phyloP scores from a whole-genome alignment of 1,284 basidiomycete genomes.

The Ceratobasidium sp. region DNA sequence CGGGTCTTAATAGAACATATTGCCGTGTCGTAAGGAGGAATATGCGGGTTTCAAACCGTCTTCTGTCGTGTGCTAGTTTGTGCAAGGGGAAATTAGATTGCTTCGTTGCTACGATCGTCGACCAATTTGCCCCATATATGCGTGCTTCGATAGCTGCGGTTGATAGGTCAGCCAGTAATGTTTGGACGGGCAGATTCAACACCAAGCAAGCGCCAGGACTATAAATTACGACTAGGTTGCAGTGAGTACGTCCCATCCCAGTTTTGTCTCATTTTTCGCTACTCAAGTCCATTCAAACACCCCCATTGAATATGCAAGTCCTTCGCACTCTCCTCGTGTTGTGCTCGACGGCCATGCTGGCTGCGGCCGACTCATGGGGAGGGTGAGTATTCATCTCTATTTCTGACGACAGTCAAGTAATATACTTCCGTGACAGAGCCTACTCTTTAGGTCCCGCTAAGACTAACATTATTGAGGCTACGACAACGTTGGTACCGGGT shows the following conservation, averaged over 20 bases:
- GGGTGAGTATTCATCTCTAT: conserved; percentile 10
- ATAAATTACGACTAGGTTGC: neutral
- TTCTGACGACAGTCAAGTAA: neutral
- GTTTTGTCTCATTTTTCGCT: neutral
- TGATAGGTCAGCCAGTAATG: neutral
- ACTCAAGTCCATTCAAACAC: neutral
- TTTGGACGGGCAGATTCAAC: neutral
- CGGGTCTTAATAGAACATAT: neutral
- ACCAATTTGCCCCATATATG: neutral
- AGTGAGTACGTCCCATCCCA: neutral
- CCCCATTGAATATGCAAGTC: conserved; percentile 9
- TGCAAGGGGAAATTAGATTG: neutral
- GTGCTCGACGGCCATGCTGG: conserved; percentile 31
- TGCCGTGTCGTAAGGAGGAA: neutral
- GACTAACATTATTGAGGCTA: conserved; percentile 39
- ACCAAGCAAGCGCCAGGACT: neutral
- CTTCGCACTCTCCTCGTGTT: conserved; percentile 18
- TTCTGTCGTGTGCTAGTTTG: neutral
- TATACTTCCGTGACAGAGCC: conserved; percentile 8
- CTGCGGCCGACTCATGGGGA: conserved; percentile 45
- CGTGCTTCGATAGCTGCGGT: neutral
- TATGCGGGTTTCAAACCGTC: neutral
- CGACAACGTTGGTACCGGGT: conserved; percentile 31
- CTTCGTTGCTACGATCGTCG: neutral
- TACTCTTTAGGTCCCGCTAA: conserved; percentile 38